Conservation (phyloP, 2,329 filamentous ascomycete genomes). For the Clarireedia homoeocarpa region DNA sequence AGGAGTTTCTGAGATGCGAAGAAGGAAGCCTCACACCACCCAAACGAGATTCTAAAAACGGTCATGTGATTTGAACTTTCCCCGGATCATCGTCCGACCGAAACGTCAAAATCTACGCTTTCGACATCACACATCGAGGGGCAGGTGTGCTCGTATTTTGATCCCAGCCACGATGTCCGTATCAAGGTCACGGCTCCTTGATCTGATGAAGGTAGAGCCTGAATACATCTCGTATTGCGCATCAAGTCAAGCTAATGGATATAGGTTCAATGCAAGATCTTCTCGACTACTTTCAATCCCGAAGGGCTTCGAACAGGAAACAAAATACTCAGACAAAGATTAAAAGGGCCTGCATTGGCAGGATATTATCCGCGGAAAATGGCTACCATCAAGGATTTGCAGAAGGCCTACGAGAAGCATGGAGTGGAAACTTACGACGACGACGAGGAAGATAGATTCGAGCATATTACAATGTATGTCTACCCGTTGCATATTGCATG, state of each 20-base stretch:
- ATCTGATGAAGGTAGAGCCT: conserved; percentile 66
- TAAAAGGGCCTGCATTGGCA: conserved; percentile 74
- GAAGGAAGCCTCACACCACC: not conserved
- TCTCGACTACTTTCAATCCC: conserved; percentile 87
- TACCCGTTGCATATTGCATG: conserved; percentile 46
- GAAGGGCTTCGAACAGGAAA: conserved; percentile 75
- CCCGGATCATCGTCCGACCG: not conserved
- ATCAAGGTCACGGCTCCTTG: conserved; percentile 53
- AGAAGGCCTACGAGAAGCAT: conserved; percentile 47
- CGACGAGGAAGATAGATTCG: conserved; percentile 66
- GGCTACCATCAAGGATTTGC: conserved; percentile 60
- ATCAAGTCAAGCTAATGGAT: not conserved
- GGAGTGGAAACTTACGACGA: conserved; percentile 50
- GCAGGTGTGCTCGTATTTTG: not conserved
- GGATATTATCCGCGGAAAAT: conserved; percentile 78
- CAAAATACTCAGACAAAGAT: conserved; percentile 81
- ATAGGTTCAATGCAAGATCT: conserved; percentile 85
- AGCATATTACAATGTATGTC: conserved; percentile 7
- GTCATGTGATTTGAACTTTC: too few relatives aligned
- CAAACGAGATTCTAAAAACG: too few relatives aligned
- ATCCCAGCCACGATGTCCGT: conserved; percentile 47
- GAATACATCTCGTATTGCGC: not conserved
- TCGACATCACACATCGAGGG: not conserved
- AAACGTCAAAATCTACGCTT: not conserved
- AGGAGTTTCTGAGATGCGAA: not conserved